Percentiles rank a stretch among this genome's conserved stretches.
Evolutionary conservation across 1,284 basidiomycete species (phyloP).

Genomic region (Mycena citricolor): DNA sequence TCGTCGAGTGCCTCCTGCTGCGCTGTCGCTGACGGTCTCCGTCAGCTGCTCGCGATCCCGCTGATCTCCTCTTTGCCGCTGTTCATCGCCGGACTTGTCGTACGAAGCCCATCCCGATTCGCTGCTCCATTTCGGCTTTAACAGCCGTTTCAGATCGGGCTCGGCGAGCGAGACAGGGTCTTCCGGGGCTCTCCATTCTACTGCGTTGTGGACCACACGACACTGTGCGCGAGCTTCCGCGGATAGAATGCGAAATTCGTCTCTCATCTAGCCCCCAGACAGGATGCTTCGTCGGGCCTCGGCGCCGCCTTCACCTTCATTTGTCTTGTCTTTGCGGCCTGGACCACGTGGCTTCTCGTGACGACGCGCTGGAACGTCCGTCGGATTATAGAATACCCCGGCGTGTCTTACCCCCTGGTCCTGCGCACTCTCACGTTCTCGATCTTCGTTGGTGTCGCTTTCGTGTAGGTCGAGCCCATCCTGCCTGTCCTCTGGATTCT

Average conservation of each 20-base stretch:
- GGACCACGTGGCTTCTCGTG: slow-evolving; percentile 11
- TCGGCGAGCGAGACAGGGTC: slow-evolving; percentile 2
- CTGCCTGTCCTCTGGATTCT: background rate
- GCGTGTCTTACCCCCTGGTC: slow-evolving; percentile 15
- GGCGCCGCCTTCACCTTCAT: slow-evolving; percentile 13
- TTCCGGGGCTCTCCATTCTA: slow-evolving; percentile 17
- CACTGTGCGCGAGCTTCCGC: slow-evolving; percentile 1
- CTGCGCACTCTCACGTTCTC: slow-evolving; percentile 14
- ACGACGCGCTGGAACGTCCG: slow-evolving; percentile 15
- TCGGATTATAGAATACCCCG: slow-evolving; percentile 12
- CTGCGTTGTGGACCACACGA: slow-evolving; percentile 9
- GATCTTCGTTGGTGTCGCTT: slow-evolving; percentile 12
- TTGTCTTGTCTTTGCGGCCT: slow-evolving; percentile 5
- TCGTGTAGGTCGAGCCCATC: slow-evolving; percentile 6
- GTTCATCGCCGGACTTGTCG: slow-evolving; percentile 6
- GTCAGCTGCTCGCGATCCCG: background rate
- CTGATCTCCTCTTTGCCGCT: slow-evolving; percentile 9
- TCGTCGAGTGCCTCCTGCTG: too few relatives aligned
- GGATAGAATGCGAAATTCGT: background rate
- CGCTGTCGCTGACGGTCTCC: background rate
- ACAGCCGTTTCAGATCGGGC: slow-evolving; percentile 5
- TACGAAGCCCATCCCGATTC: too few relatives aligned
- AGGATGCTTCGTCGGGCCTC: slow-evolving; percentile 10
- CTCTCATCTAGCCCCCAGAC: background rate
- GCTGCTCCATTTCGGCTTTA: background rate